phyloP scores from a whole-genome alignment of 139 green algal species.

The Diplosphaera chodatii region DNA sequence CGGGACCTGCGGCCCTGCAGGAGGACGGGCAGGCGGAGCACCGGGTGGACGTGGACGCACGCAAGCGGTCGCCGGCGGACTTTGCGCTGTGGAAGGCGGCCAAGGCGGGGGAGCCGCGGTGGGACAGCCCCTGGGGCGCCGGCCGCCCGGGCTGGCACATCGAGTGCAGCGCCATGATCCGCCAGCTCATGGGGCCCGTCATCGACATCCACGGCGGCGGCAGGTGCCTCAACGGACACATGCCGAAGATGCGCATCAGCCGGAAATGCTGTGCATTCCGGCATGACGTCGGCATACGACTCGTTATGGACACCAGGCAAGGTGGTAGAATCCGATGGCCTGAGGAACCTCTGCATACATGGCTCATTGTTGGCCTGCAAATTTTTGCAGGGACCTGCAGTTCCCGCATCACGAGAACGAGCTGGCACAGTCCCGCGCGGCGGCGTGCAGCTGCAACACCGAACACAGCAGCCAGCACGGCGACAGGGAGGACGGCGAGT shows the following conservation, averaged over 20 bases:
- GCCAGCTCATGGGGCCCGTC: constrained; percentile 47
- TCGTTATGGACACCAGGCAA: no score
- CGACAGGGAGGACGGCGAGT: constrained; percentile 36
- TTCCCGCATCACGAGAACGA: constrained; percentile 99
- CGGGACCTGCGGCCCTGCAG: no score
- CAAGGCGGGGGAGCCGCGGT: constrained; percentile 86
- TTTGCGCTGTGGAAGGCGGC: constrained; percentile 97
- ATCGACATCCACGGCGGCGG: constrained; percentile 81
- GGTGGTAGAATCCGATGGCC: no score
- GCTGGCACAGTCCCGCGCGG: constrained; percentile 69
- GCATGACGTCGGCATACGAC: no score
- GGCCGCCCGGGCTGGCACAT: constrained; percentile 93
- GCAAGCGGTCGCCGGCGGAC: constrained; percentile 84
- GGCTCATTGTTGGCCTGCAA: neutral
- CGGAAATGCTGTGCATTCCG: no score
- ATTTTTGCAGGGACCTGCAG: constrained; percentile 55
- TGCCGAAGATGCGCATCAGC: no score
- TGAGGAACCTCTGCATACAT: no score
- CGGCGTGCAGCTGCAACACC: constrained; percentile 12
- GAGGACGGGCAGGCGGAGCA: constrained; percentile 83
- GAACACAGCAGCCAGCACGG: constrained; percentile 17
- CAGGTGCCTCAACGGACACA: constrained; percentile 1
- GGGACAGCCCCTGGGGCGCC: constrained; percentile 86
- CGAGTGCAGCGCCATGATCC: constrained; percentile 90
- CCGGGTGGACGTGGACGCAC: constrained; percentile 76